These are phyloP conservation scores for Larix kaempferi DNA, from an alignment of 75 land plant genomes.

Conservation along the genomic window DNA sequence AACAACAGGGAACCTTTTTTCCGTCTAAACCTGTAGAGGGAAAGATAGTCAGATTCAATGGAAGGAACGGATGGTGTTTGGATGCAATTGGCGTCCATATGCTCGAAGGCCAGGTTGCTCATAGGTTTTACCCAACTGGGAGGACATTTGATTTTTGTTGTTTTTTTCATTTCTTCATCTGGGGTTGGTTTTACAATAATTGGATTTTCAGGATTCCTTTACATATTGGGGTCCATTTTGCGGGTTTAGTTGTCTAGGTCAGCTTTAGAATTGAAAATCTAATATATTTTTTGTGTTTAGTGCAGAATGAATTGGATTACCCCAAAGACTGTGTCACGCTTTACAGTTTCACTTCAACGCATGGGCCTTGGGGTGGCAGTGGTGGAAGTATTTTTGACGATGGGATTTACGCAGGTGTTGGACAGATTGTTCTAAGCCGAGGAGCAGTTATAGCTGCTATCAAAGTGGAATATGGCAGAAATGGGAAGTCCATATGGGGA, in stretches of 20 bases:
- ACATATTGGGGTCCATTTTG: constrained; percentile 12
- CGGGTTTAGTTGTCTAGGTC: constrained; percentile 21
- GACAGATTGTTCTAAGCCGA: constrained; percentile 34
- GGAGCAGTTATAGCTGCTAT: constrained; percentile 28
- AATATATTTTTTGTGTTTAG: neutral
- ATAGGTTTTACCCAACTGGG: constrained; percentile 4
- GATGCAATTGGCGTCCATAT: constrained; percentile 52
- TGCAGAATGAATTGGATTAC: neutral
- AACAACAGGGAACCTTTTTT: constrained; percentile 39
- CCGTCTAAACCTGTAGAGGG: constrained; percentile 28
- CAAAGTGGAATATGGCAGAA: constrained; percentile 32
- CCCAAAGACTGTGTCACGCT: neutral
- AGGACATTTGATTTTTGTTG: neutral
- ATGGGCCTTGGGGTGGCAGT: constrained; percentile 49
- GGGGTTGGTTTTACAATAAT: neutral
- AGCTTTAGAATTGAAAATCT: no score
- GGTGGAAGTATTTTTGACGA: constrained; percentile 44
- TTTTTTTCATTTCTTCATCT: neutral
- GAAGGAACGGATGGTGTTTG: constrained; percentile 39
- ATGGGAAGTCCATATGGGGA: constrained; percentile 37
- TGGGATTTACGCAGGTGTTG: constrained; percentile 35
- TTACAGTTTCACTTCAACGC: constrained; percentile 10
- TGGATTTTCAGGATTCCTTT: constrained; percentile 2
- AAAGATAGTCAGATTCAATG: constrained; percentile 49
- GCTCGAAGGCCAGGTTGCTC: constrained; percentile 27